phyloP scores from a whole-genome alignment of 73 alveolate species.

The Strombidium stylifer region DNA sequence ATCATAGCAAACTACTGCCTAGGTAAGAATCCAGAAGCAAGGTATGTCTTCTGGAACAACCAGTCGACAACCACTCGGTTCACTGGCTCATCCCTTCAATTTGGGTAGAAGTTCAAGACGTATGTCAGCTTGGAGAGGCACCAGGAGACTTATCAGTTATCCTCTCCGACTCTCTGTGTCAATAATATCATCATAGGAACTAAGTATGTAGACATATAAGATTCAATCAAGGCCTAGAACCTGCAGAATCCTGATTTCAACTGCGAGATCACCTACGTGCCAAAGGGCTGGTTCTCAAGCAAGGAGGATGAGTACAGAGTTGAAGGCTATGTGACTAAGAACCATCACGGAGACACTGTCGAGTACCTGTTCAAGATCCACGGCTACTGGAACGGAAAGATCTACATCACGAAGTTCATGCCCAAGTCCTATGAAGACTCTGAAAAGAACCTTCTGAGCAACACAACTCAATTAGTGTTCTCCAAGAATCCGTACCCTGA shows the following conservation, averaged over 20 bases:
- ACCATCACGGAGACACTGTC: conserved; percentile 45
- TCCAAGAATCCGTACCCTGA: conserved; percentile 82
- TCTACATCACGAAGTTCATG: too few species aligned
- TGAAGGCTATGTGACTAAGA: not conserved
- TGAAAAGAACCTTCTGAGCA: too few species aligned
- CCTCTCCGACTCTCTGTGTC: conserved; percentile 26
- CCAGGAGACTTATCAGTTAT: conserved; percentile 15
- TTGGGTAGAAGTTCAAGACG: not conserved
- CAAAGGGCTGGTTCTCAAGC: not conserved
- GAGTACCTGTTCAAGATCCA: conserved; percentile 21
- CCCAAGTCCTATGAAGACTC: conserved; percentile 66
- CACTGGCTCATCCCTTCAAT: conserved; percentile 4
- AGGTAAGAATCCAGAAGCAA: conserved; percentile 12
- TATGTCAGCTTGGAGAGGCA: conserved; percentile 14
- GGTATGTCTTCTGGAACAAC: conserved; percentile 7
- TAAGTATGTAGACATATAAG: conserved; percentile 15
- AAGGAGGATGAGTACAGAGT: not conserved
- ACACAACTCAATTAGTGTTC: conserved; percentile 86
- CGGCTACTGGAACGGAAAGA: conserved; percentile 25
- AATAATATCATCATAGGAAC: conserved; percentile 62
- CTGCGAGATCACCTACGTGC: not conserved
- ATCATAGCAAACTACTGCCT: conserved; percentile 66
- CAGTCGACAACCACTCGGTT: conserved; percentile 27
- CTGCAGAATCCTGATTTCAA: not conserved
- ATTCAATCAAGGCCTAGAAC: not conserved